phyloP scores from a whole-genome alignment of 2,329 filamentous ascomycete species.

The Monascus ruber region DNA sequence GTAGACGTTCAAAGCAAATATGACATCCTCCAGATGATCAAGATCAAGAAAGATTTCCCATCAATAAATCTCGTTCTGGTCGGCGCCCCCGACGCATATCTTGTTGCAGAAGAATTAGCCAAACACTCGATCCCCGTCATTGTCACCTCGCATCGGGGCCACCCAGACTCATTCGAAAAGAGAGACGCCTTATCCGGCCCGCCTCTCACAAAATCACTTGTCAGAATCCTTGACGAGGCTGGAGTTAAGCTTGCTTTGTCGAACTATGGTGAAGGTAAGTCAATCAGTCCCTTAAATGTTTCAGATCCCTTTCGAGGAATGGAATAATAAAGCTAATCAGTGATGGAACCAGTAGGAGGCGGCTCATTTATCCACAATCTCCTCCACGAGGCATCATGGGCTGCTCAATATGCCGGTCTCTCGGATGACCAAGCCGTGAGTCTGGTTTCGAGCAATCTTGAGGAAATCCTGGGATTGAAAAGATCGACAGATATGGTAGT shows the following conservation, averaged over 20 bases:
- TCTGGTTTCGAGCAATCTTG: no score
- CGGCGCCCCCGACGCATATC: constrained; percentile 30
- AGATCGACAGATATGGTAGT: constrained; percentile 4
- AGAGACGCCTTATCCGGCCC: constrained; percentile 31
- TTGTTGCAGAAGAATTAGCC: constrained; percentile 32
- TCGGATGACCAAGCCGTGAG: no score
- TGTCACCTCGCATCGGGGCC: constrained; percentile 28
- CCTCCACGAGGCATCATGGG: no score
- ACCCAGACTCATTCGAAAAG: constrained; percentile 23
- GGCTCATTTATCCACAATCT: no score
- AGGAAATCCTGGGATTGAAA: background rate
- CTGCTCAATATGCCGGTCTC: no score
- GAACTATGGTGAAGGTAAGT: no score
- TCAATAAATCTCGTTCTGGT: constrained; percentile 17
- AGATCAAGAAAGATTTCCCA: constrained; percentile 4
- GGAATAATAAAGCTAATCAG: no score
- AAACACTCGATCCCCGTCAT: constrained; percentile 33
- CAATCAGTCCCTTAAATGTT: no score
- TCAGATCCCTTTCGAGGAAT: no score
- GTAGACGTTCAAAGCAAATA: constrained; percentile 32
- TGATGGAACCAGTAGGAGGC: no score
- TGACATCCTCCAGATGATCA: constrained; percentile 32
- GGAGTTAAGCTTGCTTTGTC: background rate
- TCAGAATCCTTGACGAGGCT: constrained; percentile 29
- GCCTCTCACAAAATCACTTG: constrained; percentile 30